These are phyloP conservation scores for Dioszegia crocea DNA, from an alignment of 768 basidiomycete genomes.

Conservation along the genomic window DNA sequence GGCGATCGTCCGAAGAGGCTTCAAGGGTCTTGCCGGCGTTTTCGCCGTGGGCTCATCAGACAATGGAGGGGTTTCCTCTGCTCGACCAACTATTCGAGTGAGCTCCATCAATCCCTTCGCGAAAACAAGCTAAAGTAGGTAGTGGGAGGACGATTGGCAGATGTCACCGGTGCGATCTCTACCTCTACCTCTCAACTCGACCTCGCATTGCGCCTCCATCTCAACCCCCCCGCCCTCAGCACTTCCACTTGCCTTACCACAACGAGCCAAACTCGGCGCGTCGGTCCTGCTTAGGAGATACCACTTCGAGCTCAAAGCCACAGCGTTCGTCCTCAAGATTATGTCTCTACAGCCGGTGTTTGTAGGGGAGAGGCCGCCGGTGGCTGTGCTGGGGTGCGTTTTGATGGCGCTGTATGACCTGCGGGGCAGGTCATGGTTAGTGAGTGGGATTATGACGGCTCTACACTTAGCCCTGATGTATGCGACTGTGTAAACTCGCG, in stretches of 20 bases:
- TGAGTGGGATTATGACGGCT: background rate
- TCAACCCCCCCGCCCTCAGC: background rate
- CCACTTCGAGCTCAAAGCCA: background rate
- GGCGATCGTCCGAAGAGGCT: background rate
- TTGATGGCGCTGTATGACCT: background rate
- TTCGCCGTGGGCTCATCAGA: too few species aligned
- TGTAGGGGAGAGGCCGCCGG: background rate
- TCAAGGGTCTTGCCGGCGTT: background rate
- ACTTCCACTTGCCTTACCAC: too few species aligned
- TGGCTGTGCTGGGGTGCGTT: background rate
- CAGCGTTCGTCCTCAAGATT: background rate
- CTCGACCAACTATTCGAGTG: background rate
- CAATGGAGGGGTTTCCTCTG: background rate
- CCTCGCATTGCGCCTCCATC: background rate
- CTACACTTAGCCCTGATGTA: background rate
- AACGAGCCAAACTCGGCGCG: background rate
- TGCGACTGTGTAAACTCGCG: background rate
- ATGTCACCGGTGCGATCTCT: conserved; percentile 2
- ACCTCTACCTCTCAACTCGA: background rate
- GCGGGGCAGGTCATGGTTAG: background rate
- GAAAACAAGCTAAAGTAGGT: background rate
- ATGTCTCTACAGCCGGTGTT: background rate
- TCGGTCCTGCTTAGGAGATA: background rate
- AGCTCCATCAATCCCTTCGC: too few species aligned
- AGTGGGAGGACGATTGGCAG: conserved; percentile 8